These are phyloP conservation scores for Pisolithus marmoratus DNA, from an alignment of 768 basidiomycete species.

Conservation along the genomic window DNA sequence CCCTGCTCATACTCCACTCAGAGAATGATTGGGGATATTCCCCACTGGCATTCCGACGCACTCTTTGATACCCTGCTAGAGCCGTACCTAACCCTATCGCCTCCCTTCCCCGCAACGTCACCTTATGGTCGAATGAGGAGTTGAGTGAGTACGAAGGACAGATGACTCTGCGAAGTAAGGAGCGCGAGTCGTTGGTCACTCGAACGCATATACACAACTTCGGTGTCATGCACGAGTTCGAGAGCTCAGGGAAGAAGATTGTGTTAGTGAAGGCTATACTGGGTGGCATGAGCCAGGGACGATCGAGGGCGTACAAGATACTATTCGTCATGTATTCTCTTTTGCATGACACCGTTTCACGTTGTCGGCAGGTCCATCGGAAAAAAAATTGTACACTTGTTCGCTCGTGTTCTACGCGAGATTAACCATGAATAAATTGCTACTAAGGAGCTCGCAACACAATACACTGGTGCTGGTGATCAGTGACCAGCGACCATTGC, in stretches of 20 bases:
- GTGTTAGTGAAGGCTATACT: conserved; percentile 51
- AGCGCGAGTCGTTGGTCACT: conserved; percentile 41
- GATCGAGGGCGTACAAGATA: conserved; percentile 66
- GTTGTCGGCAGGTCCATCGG: background rate
- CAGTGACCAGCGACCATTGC: no score
- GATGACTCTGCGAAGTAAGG: conserved; percentile 34
- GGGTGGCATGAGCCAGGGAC: conserved; percentile 57
- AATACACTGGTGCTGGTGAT: no score
- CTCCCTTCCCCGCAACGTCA: conserved; percentile 27
- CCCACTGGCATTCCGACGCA: conserved; percentile 56
- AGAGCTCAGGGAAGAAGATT: conserved; percentile 39
- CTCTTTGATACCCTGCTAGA: conserved; percentile 68
- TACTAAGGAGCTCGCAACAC: background rate
- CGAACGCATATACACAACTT: conserved; percentile 41
- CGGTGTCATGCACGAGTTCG: conserved; percentile 51
- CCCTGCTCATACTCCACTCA: conserved; percentile 70
- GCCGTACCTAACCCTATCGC: conserved; percentile 51
- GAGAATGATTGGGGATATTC: conserved; percentile 72
- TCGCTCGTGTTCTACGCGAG: background rate
- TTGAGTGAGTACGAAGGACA: conserved; percentile 40
- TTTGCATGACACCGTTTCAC: conserved; percentile 8
- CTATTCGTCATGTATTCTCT: conserved; percentile 32
- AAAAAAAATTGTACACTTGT: background rate
- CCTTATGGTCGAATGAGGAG: conserved; percentile 31
- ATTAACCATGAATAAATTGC: background rate